Percentiles rank a stretch among this genome's conserved stretches.
These are phyloP conservation scores for Carex cristatella DNA, from an alignment of 176 grass and related monocot species.

Conservation along the genomic window DNA sequence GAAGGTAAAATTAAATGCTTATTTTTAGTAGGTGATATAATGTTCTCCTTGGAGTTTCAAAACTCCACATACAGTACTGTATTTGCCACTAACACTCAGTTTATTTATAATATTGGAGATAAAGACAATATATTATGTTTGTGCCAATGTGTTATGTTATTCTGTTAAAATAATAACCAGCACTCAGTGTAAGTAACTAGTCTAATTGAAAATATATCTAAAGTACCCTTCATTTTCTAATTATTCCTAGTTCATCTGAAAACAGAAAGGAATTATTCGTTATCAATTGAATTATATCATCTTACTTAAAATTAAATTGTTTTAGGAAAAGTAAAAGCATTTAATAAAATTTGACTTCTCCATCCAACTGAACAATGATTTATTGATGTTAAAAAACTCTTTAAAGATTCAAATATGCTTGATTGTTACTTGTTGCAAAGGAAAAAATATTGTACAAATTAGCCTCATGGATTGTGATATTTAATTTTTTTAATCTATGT, in stretches of 20 bases:
- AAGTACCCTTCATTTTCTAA: neutral
- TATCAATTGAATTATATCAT: neutral
- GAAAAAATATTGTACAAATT: neutral
- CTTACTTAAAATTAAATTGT: neutral
- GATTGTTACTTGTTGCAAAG: neutral
- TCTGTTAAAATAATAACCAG: neutral
- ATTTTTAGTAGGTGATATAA: neutral
- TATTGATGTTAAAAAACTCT: neutral
- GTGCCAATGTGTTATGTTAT: neutral
- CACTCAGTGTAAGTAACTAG: neutral
- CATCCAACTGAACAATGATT: neutral
- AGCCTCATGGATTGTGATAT: neutral
- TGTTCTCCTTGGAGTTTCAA: neutral
- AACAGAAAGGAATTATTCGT: neutral
- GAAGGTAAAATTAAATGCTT: conserved; percentile 44
- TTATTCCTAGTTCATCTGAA: neutral
- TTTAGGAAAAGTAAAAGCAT: neutral
- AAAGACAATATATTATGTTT: neutral
- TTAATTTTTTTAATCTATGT: neutral
- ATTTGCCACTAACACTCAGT: neutral
- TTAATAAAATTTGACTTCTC: neutral
- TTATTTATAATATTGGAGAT: neutral
- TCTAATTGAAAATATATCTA: neutral
- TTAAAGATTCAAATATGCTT: neutral
- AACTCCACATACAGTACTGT: neutral